These are phyloP conservation scores for Candida buenavistaensis DNA, from an alignment of 1,139 yeast species.

Conservation along the genomic window DNA sequence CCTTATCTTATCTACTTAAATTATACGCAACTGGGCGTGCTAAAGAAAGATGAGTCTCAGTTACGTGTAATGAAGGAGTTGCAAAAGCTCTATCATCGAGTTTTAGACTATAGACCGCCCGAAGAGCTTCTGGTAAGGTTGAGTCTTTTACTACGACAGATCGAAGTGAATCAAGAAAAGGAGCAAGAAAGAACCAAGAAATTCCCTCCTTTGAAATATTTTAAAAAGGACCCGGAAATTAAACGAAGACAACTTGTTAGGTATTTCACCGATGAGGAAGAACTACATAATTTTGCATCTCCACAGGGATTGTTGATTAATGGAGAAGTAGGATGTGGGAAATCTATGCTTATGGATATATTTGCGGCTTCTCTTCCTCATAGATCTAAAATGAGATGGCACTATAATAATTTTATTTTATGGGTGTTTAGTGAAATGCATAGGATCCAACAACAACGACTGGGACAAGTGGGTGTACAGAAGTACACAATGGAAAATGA, in stretches of 20 bases:
- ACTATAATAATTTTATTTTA: constrained; percentile 66
- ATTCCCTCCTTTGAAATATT: constrained; percentile 17
- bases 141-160: constrained; percentile 45
- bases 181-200: constrained; percentile 8
- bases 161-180: constrained; percentile 41
- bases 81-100: constrained; percentile 59
- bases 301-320: constrained; percentile 68
- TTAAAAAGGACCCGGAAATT: constrained; percentile 25
- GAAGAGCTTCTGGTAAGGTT: constrained; percentile 48
- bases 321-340: constrained; percentile 79
- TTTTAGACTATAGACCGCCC: constrained; percentile 62
- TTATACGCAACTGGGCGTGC: constrained; percentile 49
- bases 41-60: constrained; percentile 58
- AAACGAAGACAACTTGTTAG: constrained; percentile 39
- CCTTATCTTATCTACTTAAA: constrained; percentile 61
- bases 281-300: constrained; percentile 51
- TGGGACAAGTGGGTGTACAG: constrained; percentile 27
- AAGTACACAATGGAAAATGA: constrained; percentile 56
- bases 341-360: constrained; percentile 71
- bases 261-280: constrained; percentile 65
- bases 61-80: constrained; percentile 64
- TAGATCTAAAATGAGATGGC: constrained; percentile 67
- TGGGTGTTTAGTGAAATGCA: constrained; percentile 70
- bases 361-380: constrained; percentile 68
- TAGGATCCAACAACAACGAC: constrained; percentile 45